Evolutionary conservation across 2,329 filamentous ascomycete species (phyloP), one percentile per base, ranked within the genome.

Genomic region (Claviceps monticola): DNA sequence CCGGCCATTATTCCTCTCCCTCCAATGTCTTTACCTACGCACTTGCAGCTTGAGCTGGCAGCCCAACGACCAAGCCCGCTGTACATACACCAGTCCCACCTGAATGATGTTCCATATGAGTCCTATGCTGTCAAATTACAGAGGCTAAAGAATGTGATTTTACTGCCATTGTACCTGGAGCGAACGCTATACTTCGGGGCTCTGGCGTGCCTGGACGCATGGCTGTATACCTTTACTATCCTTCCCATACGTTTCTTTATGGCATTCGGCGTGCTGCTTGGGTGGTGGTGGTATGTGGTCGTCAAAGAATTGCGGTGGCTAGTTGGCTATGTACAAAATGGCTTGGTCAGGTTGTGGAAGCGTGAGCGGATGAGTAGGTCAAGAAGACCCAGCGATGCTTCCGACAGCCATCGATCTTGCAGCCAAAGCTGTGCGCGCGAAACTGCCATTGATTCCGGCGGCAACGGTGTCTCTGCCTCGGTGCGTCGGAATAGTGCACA

Each of bases 201-300:
- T 0, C 69, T 97, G 37, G 90, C 91, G 6, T 98, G 93, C 67
- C 74, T 98, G 5, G 93, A 98, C 65, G 86, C 91, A 1, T 98
- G 91, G 89, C 78, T 98, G 1, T 93, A 96, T 68, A 94, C 88
- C 0, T 94, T 98, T 60, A 98, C 93, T 0, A 95, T 98, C 45
- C 72, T 98, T 0, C 93, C 93, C 0, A 76, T 98, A 54, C 80
- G 93, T 2, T 97, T 98, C 60, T 66, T 86, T 51, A 85, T 90
- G 53, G 91, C 93, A 1, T 61, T 91, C 0, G 80, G 80, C 19
- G 82, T 97, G 2, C 70, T 98, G 26, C 66, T 81, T 9, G 77
- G 79, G 54, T 97, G 90, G 76, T 95, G 88, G 87, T 74, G 68
- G 2, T 79, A 84, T 37, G 79, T 89, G 21, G 58, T 91, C 2